Conservation (phyloP, 2,329 filamentous ascomycete species). For the Sphaerulina vaccinii region DNA sequence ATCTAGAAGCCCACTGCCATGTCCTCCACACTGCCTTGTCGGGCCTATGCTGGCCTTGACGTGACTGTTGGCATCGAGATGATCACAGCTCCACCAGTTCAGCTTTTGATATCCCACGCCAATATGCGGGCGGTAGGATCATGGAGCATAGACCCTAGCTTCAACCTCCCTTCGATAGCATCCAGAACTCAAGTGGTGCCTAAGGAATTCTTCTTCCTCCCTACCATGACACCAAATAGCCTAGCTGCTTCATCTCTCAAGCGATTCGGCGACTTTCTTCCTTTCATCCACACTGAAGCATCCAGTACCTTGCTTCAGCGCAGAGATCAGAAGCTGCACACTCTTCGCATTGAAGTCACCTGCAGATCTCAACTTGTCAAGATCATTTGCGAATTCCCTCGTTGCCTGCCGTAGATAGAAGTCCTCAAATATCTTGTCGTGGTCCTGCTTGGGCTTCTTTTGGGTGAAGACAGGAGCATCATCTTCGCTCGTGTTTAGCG, state of each 20-base stretch:
- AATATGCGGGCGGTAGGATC: too few species aligned
- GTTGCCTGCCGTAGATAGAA: slow-evolving; percentile 71
- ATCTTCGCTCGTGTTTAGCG: slow-evolving; percentile 2
- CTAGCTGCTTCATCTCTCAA: not conserved
- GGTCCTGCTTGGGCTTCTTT: slow-evolving; percentile 14
- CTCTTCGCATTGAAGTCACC: slow-evolving; percentile 69
- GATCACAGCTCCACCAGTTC: too few species aligned
- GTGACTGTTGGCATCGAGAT: too few species aligned
- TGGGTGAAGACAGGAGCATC: slow-evolving; percentile 9
- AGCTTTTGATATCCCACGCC: too few species aligned
- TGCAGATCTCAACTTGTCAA: slow-evolving; percentile 66
- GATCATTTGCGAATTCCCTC: slow-evolving; percentile 69
- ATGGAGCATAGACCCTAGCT: too few species aligned
- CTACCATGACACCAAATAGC: not conserved
- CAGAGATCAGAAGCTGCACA: slow-evolving; percentile 63
- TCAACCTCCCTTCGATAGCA: too few species aligned
- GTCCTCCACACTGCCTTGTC: too few species aligned
- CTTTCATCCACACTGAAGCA: slow-evolving; percentile 60
- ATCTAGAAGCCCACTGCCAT: too few species aligned
- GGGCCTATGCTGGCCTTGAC: too few species aligned
- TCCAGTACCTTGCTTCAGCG: slow-evolving; percentile 65
- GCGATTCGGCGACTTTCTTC: slow-evolving; percentile 37
- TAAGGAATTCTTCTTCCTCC: not conserved
- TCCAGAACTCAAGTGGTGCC: too few species aligned
- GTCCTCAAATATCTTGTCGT: slow-evolving; percentile 52